Base-by-base conservation (phyloP, 2,329 filamentous ascomycete species). In the Curvularia sp. region DNA sequence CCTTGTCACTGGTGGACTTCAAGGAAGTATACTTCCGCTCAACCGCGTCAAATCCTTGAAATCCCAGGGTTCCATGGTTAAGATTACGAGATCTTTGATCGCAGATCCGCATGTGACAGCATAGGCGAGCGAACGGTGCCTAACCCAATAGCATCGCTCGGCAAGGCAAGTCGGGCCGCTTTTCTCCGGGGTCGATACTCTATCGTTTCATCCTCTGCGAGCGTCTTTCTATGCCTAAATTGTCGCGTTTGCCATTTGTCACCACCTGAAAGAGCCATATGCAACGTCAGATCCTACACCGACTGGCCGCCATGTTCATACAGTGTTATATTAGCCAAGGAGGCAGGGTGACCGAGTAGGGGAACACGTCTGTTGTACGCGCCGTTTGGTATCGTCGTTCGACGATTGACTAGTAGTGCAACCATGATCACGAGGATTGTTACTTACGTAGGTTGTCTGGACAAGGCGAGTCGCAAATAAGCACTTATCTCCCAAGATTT, bases 11-110 rank as follows among this genome's bases (percentile, higher is more conserved):
- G 61, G 61, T 19, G 28, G 19, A 12, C 7, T 25, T 12, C 10
- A 48, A 27, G 25, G 32, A 10, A 19, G 15, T 6, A 27, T 36
- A 15, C 45, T 25, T 28, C 55, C 43, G 49, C 36, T n/a, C 43
- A 23, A 54, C 49, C 55, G 43, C 48, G 13, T 57, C 49, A 36
- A 49, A 39, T 39, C 34, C 38, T n/a, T n/a, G 30, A 55, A n/a
- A 49, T 23, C 58, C 55, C 63, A 58, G 50, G 41, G 53, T 39
- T 61, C 53, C 57, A 49, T 54, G 49, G 55, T 64, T 66, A 56
- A 41, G 61, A 61, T 70, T 70, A 67, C 67, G 63, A 69, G 65
- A 70, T 64, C 58, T 32, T 55, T 61, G 51, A 39, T 43, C 55
- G 39, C 45, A 55, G 63, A 64, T 65, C 63, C 57, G 61, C 68